These are phyloP conservation scores for Eruca vesicaria DNA, from an alignment of 441 rosid species.

Conservation along the genomic window DNA sequence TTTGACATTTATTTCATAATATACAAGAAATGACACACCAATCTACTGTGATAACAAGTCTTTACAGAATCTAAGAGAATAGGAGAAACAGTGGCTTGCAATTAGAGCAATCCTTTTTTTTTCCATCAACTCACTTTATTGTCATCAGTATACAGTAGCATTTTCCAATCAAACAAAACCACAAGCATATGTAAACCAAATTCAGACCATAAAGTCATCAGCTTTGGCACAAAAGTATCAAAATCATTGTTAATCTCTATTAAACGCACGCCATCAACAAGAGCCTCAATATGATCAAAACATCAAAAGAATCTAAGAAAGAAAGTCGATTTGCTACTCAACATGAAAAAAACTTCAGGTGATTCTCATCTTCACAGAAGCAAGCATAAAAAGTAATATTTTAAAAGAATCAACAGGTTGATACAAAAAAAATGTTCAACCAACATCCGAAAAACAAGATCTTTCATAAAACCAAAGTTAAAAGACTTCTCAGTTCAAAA, in stretches of 20 bases:
- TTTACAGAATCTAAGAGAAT: not conserved
- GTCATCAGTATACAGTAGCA: not conserved
- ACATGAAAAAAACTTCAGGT: no score
- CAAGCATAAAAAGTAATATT: not conserved
- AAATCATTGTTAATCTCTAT: not conserved
- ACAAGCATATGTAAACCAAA: constrained; percentile 13
- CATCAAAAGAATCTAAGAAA: no score
- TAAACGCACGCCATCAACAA: not conserved
- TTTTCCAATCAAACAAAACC: constrained; percentile 16
- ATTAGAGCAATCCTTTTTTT: no score
- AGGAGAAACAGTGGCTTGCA: constrained; percentile 7
- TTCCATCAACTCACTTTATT: not conserved
- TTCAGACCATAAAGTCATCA: constrained; percentile 5
- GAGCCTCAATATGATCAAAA: constrained; percentile 1
- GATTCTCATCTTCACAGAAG: no score
- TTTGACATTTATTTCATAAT: constrained; percentile 1
- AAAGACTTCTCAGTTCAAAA: no score
- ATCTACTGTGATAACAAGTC: not conserved
- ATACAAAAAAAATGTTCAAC: not conserved
- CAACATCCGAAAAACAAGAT: constrained; percentile 25
- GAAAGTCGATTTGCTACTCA: no score
- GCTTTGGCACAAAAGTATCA: constrained; percentile 8
- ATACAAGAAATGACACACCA: not conserved
- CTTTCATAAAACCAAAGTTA: constrained; percentile 13
- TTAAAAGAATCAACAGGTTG: constrained; percentile 3